Evolutionary conservation across 2,329 filamentous ascomycete genomes (phyloP).

Genomic region (Pseudogymnoascus sp.): DNA sequence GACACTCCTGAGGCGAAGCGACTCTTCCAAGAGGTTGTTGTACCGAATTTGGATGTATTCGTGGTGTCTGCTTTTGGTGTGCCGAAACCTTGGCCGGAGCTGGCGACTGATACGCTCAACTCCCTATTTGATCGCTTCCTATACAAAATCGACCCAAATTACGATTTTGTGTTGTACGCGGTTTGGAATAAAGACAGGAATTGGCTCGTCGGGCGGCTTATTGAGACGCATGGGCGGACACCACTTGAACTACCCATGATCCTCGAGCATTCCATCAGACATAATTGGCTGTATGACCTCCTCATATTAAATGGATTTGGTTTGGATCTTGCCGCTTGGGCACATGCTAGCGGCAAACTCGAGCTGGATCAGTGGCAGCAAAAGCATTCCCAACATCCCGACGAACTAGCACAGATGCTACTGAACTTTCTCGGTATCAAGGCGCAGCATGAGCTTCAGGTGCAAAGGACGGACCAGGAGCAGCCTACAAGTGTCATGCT

Average conservation of each 20-base stretch:
- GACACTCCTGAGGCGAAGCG: constrained; percentile 56
- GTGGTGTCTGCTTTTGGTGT: constrained; percentile 70
- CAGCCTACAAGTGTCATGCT: constrained; percentile 64
- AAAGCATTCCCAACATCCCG: constrained; percentile 56
- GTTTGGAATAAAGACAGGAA: constrained; percentile 84
- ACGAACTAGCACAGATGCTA: constrained; percentile 62
- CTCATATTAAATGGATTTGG: constrained; percentile 61
- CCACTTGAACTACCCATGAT: constrained; percentile 60
- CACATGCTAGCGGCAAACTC: constrained; percentile 71
- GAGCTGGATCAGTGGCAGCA: constrained; percentile 76
- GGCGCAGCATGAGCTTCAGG: constrained; percentile 68
- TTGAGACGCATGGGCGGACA: constrained; percentile 65
- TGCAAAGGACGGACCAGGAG: constrained; percentile 60
- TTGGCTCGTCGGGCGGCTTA: constrained; percentile 75
- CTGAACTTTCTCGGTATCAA: constrained; percentile 79
- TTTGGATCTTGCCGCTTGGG: constrained; percentile 76
- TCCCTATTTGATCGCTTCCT: constrained; percentile 79
- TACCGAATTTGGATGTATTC: constrained; percentile 70
- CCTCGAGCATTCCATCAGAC: constrained; percentile 70
- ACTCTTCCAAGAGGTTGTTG: constrained; percentile 57
- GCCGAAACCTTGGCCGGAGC: constrained; percentile 64
- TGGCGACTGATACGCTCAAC: constrained; percentile 67
- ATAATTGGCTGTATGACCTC: constrained; percentile 77
- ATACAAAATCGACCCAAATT: constrained; percentile 65
- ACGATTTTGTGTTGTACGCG: constrained; percentile 83